These are phyloP conservation scores for Fomitiporia mediterranea DNA, from an alignment of 1,284 basidiomycete species.

Conservation along the genomic window DNA sequence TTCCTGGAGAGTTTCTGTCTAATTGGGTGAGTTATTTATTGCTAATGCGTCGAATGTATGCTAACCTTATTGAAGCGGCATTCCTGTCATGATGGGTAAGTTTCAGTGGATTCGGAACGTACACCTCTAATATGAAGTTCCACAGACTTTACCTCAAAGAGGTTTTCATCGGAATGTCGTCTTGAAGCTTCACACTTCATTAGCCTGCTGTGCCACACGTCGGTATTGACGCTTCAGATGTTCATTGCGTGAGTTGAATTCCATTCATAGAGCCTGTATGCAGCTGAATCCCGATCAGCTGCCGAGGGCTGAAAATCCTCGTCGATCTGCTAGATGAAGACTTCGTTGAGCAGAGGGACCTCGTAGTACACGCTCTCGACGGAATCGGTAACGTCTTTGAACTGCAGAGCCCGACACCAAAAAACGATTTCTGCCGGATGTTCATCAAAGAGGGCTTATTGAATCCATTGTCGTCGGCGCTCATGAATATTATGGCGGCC, in stretches of 20 bases:
- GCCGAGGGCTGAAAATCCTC: constrained; percentile 88
- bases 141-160: constrained; percentile 87
- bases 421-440: constrained; percentile 98
- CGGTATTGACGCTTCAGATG: constrained; percentile 93
- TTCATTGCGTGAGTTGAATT: constrained; percentile 78
- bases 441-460: constrained; percentile 93
- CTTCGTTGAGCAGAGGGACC: constrained; percentile 81
- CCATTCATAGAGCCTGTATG: neutral
- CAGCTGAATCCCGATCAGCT: constrained; percentile 43
- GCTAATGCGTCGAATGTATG: constrained; percentile 8
- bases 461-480: constrained; percentile 86
- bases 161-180: constrained; percentile 88
- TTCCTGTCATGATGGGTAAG: constrained; percentile 87
- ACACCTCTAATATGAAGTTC: neutral
- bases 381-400: constrained; percentile 96
- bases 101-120: constrained; percentile 12
- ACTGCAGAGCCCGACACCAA: constrained; percentile 89
- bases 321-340: constrained; percentile 97
- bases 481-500: constrained; percentile 83
- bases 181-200: constrained; percentile 96
- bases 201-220: constrained; percentile 86
- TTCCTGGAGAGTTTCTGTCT: constrained; percentile 94
- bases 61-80: constrained; percentile 51
- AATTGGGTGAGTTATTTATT: constrained; percentile 59
- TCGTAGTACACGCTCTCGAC: constrained; percentile 92